Base-by-base conservation (phyloP, 2,329 filamentous ascomycete species). In the Capronia epimyces region DNA sequence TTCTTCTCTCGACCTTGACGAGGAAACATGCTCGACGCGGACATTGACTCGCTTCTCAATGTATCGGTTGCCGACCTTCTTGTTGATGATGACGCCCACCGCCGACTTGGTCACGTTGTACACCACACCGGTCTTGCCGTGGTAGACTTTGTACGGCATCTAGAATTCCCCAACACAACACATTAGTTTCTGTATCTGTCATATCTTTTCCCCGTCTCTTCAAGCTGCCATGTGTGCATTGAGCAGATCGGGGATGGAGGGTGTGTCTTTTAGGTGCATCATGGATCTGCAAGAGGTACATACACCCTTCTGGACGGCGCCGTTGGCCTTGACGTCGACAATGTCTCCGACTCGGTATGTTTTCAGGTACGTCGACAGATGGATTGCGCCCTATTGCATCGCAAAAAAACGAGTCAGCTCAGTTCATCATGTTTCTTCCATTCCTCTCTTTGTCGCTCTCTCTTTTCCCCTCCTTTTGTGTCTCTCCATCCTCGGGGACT, bases 31-130 rank as follows among this genome's bases (percentile, higher is more conserved):
- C 86, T 98, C 93, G 76, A 97, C 77, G 73, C 93, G 89, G 78
- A 98, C 81, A 84, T 95, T 97, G 81, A 98, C 84, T 75, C 93
- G 91, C 89, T 98, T 98, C 87, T 98, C 93, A 74, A 98, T 82
- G 84, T 96, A 98, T 71, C 91, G 87, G 86, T 97, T 93, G 79
- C 90, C 89, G 74, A 98, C 93, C 76, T 94, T 89, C 84, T 95
- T 96, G 87, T 95, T 91, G 78, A 98, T 87, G 79, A 98, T 96
- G 75, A 98, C 87, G 69, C 93, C 93, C 72, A 98, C 89, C 63
- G 93, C 87, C 67, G 83, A 87, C 84, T 96, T 95, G 78, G 91
- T 93, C 69, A 98, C 93, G 82, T 98, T 98, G 87, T 95, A 95
- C 77, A 95, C 79, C 68, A 95, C 87, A 72, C 89, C 89, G 61